phyloP scores from a whole-genome alignment of 768 basidiomycete genomes.

The Russula olivacea region DNA sequence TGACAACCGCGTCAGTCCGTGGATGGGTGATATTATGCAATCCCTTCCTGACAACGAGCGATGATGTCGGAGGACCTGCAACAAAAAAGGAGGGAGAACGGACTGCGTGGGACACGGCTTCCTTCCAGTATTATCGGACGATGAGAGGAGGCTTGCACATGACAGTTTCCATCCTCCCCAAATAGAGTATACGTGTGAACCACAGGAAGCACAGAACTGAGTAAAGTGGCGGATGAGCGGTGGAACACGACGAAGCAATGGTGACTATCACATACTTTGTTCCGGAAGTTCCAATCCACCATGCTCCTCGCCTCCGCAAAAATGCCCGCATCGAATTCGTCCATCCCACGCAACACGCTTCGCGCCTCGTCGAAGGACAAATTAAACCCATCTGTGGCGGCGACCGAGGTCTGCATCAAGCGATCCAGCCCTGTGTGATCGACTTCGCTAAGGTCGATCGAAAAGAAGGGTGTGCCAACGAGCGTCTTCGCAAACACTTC shows the following conservation, averaged over 20 bases:
- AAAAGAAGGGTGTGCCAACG: slow-evolving; percentile 80
- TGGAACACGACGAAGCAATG: not conserved
- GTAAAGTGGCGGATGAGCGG: slow-evolving; percentile 4
- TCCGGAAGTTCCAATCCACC: slow-evolving; percentile 90
- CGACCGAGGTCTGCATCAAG: slow-evolving; percentile 37
- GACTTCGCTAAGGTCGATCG: slow-evolving; percentile 63
- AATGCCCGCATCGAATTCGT: slow-evolving; percentile 61
- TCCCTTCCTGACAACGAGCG: slow-evolving; percentile 51
- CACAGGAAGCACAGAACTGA: slow-evolving; percentile 88
- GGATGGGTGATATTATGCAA: slow-evolving; percentile 84
- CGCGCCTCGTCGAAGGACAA: slow-evolving; percentile 65
- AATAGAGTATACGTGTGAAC: slow-evolving; percentile 69
- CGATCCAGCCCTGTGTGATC: slow-evolving; percentile 41
- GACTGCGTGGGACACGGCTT: slow-evolving; percentile 72
- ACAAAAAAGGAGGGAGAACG: slow-evolving; percentile 27
- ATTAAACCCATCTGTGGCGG: slow-evolving; percentile 35
- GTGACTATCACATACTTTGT: slow-evolving; percentile 49
- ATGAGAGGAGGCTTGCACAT: slow-evolving; percentile 70
- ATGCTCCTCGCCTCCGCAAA: slow-evolving; percentile 75
- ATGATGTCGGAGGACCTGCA: slow-evolving; percentile 13
- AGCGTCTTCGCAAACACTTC: slow-evolving; percentile 51
- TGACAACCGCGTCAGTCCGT: slow-evolving; percentile 83
- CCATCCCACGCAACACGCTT: slow-evolving; percentile 48
- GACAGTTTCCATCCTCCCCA: slow-evolving; percentile 97
- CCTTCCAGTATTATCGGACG: slow-evolving; percentile 56